A percentile compares a stretch with the other conserved stretches of the same genome.
phyloP scores from a whole-genome alignment of 345 rosid species.

The Moricandia moricandioides region DNA sequence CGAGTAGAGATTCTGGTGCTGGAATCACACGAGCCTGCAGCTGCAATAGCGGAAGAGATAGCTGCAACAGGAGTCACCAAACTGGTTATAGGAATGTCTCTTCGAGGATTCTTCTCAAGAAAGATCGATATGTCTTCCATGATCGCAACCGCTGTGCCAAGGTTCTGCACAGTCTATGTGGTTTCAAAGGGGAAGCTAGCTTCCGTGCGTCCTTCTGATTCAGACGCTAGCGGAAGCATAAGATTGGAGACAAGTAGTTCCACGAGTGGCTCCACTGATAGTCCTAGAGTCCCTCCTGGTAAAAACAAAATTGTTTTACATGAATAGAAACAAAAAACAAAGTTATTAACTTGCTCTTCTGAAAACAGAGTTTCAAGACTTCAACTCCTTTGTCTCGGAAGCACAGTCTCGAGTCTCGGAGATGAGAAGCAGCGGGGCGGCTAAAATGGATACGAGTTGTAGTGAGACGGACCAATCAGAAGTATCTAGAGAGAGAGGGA shows the following conservation, averaged over 20 bases:
- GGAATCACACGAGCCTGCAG: slow-evolving; percentile 66
- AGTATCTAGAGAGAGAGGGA: slow-evolving; percentile 16
- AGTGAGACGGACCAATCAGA: slow-evolving; percentile 21
- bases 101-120: slow-evolving; percentile 54
- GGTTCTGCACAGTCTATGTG: slow-evolving; percentile 72
- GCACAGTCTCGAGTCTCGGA: slow-evolving; percentile 32
- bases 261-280: slow-evolving; percentile 41
- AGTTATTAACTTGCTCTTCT: neutral
- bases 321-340: neutral
- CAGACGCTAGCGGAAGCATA: slow-evolving; percentile 49
- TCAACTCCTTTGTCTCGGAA: slow-evolving; percentile 30
- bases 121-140: slow-evolving; percentile 55
- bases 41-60: slow-evolving; percentile 72
- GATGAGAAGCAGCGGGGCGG: slow-evolving; percentile 1
- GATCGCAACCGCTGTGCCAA: slow-evolving; percentile 62
- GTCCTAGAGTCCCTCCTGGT: slow-evolving; percentile 33
- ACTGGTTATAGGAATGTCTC: slow-evolving; percentile 82
- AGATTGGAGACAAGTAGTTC: slow-evolving; percentile 49
- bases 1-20: slow-evolving; percentile 52
- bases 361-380: slow-evolving; percentile 31
- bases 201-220: slow-evolving; percentile 74
- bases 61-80: slow-evolving; percentile 45
- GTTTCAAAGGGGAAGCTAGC: slow-evolving; percentile 72
- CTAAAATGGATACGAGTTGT: slow-evolving; percentile 35
- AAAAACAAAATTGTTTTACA: neutral